A percentile compares a stretch with the other conserved stretches of the same genome.
These are phyloP conservation scores for Helotiales sp. DNA, from an alignment of 2,329 filamentous ascomycete genomes.

Conservation along the genomic window DNA sequence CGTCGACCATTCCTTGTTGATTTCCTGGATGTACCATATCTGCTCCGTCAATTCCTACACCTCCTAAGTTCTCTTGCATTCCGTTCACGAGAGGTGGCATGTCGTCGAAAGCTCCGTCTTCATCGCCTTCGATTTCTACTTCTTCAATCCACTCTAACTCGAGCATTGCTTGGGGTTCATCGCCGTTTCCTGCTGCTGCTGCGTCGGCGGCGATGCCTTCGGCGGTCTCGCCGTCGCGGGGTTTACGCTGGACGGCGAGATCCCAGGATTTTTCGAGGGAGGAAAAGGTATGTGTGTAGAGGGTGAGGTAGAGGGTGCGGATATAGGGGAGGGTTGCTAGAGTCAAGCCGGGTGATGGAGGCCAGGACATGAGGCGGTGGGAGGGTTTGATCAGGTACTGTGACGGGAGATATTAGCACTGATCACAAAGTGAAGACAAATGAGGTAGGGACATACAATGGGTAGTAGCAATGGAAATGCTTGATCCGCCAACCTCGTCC, in stretches of 20 bases:
- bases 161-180: constrained; percentile 30
- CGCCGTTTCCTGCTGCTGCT: constrained; percentile 21
- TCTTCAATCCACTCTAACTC: constrained; percentile 22
- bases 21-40: background rate
- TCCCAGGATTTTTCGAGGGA: constrained; percentile 35
- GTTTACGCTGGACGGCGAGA: constrained; percentile 32
- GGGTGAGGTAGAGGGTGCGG: constrained; percentile 60
- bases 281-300: constrained; percentile 45
- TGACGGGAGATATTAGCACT: constrained; percentile 4
- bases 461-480: constrained; percentile 37
- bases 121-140: background rate
- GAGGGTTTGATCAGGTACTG: constrained; percentile 31
- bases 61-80: background rate
- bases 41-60: background rate
- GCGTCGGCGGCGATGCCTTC: constrained; percentile 34
- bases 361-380: constrained; percentile 30
- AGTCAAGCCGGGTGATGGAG: constrained; percentile 64
- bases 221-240: constrained; percentile 35
- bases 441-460: constrained; percentile 30
- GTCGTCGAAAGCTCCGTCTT: background rate
- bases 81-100: background rate
- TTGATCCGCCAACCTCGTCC: constrained; percentile 60
- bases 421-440: too few species aligned
- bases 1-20: too few species aligned
- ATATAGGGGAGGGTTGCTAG: constrained; percentile 67